Evolutionary conservation across 2,329 filamentous ascomycete genomes (phyloP).

Genomic region (Fusarium nematophilum): DNA sequence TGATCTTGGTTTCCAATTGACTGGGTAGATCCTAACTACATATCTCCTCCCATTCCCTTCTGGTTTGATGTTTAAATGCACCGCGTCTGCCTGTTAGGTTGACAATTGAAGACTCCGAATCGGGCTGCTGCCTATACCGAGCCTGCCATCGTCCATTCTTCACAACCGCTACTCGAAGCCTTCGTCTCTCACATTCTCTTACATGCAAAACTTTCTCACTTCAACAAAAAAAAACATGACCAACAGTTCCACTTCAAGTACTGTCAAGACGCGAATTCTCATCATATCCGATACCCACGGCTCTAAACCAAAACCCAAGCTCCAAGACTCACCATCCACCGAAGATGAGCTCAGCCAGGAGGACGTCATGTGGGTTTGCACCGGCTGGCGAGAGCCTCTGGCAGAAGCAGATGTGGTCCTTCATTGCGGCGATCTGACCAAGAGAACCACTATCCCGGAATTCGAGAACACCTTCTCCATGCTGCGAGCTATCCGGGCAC

Average conservation of each 20-base stretch:
- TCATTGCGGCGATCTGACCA: slow-evolving; percentile 65
- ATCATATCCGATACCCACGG: slow-evolving; percentile 55
- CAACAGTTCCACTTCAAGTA: slow-evolving; percentile 3
- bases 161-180: not conserved
- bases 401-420: slow-evolving; percentile 59
- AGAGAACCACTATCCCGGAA: slow-evolving; percentile 54
- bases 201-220: not conserved
- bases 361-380: slow-evolving; percentile 24
- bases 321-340: slow-evolving; percentile 22
- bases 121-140: not conserved
- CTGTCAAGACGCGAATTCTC: slow-evolving; percentile 52
- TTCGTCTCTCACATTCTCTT: not conserved
- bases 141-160: not conserved
- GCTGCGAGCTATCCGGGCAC: slow-evolving; percentile 56
- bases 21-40: too few relatives aligned
- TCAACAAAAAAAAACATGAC: slow-evolving; percentile 15
- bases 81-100: too few relatives aligned
- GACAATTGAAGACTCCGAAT: too few relatives aligned
- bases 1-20: too few relatives aligned
- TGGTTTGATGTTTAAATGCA: too few relatives aligned
- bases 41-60: too few relatives aligned
- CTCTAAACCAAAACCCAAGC: slow-evolving; percentile 28
- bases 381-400: slow-evolving; percentile 46
- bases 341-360: slow-evolving; percentile 40
- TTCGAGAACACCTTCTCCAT: slow-evolving; percentile 54